phyloP scores from a whole-genome alignment of 441 rosid species.

The Pelargonium australe region DNA sequence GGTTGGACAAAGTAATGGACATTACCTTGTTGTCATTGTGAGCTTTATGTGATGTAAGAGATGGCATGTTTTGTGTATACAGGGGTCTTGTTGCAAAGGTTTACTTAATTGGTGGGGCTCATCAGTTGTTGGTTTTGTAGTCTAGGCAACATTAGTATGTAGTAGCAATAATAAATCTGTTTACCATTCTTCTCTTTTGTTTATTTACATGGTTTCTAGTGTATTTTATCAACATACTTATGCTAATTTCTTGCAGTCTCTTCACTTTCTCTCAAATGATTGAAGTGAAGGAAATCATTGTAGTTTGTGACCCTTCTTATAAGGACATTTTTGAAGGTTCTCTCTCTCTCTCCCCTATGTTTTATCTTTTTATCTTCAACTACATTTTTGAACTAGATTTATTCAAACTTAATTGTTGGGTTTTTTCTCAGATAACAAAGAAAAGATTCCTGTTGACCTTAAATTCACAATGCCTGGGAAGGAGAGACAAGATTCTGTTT shows the following conservation, averaged over 20 bases:
- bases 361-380: not conserved
- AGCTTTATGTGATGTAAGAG: not conserved
- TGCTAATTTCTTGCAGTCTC: slow-evolving; percentile 40
- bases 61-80: not conserved
- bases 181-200: not conserved
- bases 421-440: slow-evolving; percentile 45
- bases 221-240: slow-evolving; percentile 6
- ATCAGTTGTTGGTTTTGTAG: not conserved
- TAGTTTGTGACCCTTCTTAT: slow-evolving; percentile 91
- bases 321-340: slow-evolving; percentile 79
- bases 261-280: slow-evolving; percentile 67
- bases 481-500: slow-evolving; percentile 95
- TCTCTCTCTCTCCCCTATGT: slow-evolving; percentile 15
- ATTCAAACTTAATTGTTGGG: slow-evolving; percentile 11
- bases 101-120: not conserved
- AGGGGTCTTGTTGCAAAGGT: slow-evolving; percentile 1
- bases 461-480: slow-evolving; percentile 83
- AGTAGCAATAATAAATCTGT: not conserved
- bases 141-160: slow-evolving; percentile 1
- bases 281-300: slow-evolving; percentile 81
- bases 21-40: not conserved
- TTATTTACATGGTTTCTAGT: not conserved
- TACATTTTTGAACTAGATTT: not conserved
- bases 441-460: slow-evolving; percentile 45
- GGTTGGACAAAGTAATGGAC: not conserved